Conservation (phyloP, 345 rosid genomes). For the Carallia pectinifolia region DNA sequence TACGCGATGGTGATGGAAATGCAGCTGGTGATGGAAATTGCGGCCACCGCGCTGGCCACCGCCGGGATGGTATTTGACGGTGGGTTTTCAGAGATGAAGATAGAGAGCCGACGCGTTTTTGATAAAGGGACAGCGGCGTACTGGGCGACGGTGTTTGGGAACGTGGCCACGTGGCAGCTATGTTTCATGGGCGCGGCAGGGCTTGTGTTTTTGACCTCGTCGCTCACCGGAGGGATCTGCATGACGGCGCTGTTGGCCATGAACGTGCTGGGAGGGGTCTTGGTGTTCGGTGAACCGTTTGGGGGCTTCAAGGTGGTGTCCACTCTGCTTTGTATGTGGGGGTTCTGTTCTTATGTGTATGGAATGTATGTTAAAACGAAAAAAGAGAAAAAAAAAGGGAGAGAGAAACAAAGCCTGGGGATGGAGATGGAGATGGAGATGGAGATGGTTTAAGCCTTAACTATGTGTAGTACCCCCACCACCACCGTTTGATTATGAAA, state of each 20-base stretch:
- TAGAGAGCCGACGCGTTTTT: slow-evolving; percentile 21
- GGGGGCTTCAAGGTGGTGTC: slow-evolving; percentile 80
- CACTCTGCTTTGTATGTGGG: slow-evolving; percentile 77
- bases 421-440: slow-evolving; percentile 14
- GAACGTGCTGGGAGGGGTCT: slow-evolving; percentile 82
- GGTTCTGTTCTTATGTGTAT: slow-evolving; percentile 71
- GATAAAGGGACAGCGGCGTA: slow-evolving; percentile 19
- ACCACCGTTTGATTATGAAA: slow-evolving; percentile 4
- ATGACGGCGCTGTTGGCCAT: slow-evolving; percentile 79
- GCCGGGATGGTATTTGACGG: slow-evolving; percentile 26
- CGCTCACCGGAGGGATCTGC: slow-evolving; percentile 82
- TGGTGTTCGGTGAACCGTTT: slow-evolving; percentile 62
- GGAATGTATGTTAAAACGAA: slow-evolving; percentile 52
- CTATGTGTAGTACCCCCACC: slow-evolving; percentile 4
- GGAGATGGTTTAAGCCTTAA: slow-evolving; percentile 14
- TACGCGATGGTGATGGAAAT: slow-evolving; percentile 83
- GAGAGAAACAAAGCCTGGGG: not conserved
- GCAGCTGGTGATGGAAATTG: slow-evolving; percentile 63
- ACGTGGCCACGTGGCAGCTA: slow-evolving; percentile 83
- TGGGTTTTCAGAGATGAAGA: slow-evolving; percentile 23
- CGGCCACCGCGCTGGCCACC: slow-evolving; percentile 26
- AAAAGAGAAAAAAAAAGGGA: not conserved
- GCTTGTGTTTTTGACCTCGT: slow-evolving; percentile 78
- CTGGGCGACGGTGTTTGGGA: slow-evolving; percentile 23
- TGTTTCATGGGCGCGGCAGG: slow-evolving; percentile 92